Evolutionary conservation across 306 rosid species (phyloP).

Genomic region (Pachyrhizus erosus): DNA sequence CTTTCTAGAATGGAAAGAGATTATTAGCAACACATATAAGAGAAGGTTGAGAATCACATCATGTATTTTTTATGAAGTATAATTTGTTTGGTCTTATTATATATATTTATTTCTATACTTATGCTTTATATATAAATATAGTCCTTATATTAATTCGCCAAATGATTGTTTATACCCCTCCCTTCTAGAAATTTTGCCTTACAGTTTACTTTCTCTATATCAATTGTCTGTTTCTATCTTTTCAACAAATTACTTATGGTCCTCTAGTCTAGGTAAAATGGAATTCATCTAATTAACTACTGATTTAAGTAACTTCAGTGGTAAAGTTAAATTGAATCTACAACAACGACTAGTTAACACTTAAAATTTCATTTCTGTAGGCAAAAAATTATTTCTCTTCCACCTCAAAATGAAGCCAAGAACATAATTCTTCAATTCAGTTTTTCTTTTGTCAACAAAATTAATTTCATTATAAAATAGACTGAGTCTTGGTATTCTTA

Average conservation of each 20-base stretch:
- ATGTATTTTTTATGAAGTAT: background rate
- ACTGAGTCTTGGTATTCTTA: too few relatives aligned
- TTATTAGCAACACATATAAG: background rate
- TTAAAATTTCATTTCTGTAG: background rate
- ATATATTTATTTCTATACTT: background rate
- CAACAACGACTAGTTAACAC: background rate
- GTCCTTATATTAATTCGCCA: constrained; percentile 13
- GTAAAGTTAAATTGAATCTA: background rate
- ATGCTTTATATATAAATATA: constrained; percentile 32
- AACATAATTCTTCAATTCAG: too few relatives aligned
- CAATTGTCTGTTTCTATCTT: background rate
- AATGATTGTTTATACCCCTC: background rate
- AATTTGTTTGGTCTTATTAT: background rate
- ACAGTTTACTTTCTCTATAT: background rate
- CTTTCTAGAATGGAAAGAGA: constrained; percentile 45
- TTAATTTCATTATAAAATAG: too few relatives aligned
- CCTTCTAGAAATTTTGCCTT: background rate
- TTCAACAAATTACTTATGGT: background rate
- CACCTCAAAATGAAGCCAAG: background rate
- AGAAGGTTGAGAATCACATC: background rate
- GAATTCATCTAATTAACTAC: background rate
- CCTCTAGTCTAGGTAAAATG: background rate
- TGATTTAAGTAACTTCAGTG: background rate
- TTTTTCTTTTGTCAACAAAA: too few relatives aligned
- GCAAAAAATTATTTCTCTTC: background rate